Base-by-base conservation (phyloP, 78 protist species). In the Tieghemostelium lacteum region DNA sequence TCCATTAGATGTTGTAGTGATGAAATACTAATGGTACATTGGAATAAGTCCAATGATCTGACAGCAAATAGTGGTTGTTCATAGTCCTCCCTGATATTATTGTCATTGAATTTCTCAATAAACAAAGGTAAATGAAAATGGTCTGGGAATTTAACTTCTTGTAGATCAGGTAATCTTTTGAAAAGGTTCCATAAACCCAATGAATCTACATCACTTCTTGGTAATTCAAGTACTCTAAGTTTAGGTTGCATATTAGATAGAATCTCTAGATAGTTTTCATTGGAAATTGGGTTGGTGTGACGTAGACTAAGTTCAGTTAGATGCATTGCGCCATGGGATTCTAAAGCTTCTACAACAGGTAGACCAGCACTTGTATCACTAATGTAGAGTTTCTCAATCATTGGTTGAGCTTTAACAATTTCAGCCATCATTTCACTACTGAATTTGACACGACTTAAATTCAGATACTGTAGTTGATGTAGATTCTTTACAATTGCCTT, bases 151-250 rank as follows among this genome's bases (percentile, higher is more conserved):
- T 45, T 33, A 12, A 83, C 37, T 1, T 69, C 67, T 29, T 54
- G 37, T 12, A 83, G 66, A 8, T 60, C 22, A 1, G 49, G 49
- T 4, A 70, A 20, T 16, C 54, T 66, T 39, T 66, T 69, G 24
- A 83, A 60, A 14, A 69, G 71, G 17, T 20, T 69, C 91, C 91
- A 83, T 3, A 83, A 3, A 40, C 16, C 2, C 39, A 20, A n/a
- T 50, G 40, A 37, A 31, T 63, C 19, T n/a, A n/a, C n/a, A 26
- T 69, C 39, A 45, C 42, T 19, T 55, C 54, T 24, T 8, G 91
- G 28, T 4, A 83, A 22, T 4, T 83, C 70, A 14, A 83, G 37
- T 28, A 31, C 33, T 24, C 29, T 83, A 17, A 83, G 55, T 34
- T 69, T 78, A 19, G 63, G 12, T 19, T 42, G 5, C 4, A 55